A percentile compares a stretch with the other conserved stretches of the same genome.
Conservation (phyloP, 1,284 basidiomycete species). For the Trametes hirsuta region DNA sequence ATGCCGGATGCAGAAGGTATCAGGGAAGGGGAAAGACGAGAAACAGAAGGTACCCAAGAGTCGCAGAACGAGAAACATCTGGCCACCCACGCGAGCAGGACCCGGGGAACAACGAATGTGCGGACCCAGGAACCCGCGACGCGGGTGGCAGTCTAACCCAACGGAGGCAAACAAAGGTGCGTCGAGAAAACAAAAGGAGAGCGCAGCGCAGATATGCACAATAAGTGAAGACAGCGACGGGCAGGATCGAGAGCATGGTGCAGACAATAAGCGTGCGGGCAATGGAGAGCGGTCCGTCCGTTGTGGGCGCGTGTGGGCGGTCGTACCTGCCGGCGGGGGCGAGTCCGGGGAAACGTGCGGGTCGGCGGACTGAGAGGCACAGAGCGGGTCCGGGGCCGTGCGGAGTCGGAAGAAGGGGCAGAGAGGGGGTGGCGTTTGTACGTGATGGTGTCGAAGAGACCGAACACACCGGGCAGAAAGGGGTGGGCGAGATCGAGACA, state of each 20-base stretch:
- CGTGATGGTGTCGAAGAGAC: constrained; percentile 10
- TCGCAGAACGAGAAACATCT: constrained; percentile 10
- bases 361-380: background rate
- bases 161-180: constrained; percentile 9
- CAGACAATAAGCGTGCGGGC: constrained; percentile 18
- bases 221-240: constrained; percentile 20
- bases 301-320: constrained; percentile 17
- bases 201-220: constrained; percentile 22
- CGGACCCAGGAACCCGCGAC: constrained; percentile 1
- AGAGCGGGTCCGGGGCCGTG: constrained; percentile 13
- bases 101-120: background rate
- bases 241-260: constrained; percentile 14
- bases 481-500: constrained; percentile 11
- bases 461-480: constrained; percentile 14
- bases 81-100: background rate
- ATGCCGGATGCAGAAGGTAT: background rate
- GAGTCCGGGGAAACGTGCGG: background rate
- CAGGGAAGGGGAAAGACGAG: background rate
- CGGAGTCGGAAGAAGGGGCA: constrained; percentile 13
- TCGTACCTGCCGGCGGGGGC: background rate
- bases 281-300: constrained; percentile 11
- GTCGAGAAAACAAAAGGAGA: constrained; percentile 7
- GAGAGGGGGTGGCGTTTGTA: constrained; percentile 6
- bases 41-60: constrained; percentile 3
- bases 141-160: constrained; percentile 16